Percentiles rank a stretch among this genome's conserved stretches.
These are phyloP conservation scores for Mollisiaceae sp. DNA, from an alignment of 2,329 filamentous ascomycete genomes.

Conservation along the genomic window DNA sequence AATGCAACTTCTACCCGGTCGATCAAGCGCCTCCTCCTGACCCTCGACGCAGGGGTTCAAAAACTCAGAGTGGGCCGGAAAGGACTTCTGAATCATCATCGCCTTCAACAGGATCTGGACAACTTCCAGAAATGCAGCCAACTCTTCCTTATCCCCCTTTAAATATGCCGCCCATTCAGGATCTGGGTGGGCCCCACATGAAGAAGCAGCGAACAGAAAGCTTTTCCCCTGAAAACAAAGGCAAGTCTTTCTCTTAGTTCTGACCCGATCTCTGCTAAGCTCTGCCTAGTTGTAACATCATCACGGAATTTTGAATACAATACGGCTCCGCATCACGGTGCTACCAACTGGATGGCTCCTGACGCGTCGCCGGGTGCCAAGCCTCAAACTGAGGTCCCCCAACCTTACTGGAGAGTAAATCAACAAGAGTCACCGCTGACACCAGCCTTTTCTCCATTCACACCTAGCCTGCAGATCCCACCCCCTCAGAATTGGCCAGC, in stretches of 20 bases:
- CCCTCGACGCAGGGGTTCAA: constrained; percentile 48
- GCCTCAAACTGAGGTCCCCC: constrained; percentile 46
- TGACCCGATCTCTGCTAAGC: constrained; percentile 28
- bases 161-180: constrained; percentile 51
- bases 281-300: constrained; percentile 35
- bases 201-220: constrained; percentile 46
- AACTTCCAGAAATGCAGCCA: constrained; percentile 49
- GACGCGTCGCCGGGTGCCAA: constrained; percentile 45
- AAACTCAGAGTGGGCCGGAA: constrained; percentile 42
- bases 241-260: constrained; percentile 28
- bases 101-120: constrained; percentile 51
- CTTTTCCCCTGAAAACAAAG: constrained; percentile 43
- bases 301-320: constrained; percentile 40
- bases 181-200: constrained; percentile 50
- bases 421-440: constrained; percentile 56
- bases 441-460: constrained; percentile 56
- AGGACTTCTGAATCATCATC: constrained; percentile 54
- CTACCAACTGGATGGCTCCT: constrained; percentile 41
- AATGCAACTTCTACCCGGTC: constrained; percentile 90
- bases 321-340: constrained; percentile 26
- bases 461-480: constrained; percentile 44
- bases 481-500: constrained; percentile 40
- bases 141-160: constrained; percentile 51
- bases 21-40: constrained; percentile 69
- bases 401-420: constrained; percentile 55